Conservation (phyloP, 768 basidiomycete species). For the Podaxis pistillaris region DNA sequence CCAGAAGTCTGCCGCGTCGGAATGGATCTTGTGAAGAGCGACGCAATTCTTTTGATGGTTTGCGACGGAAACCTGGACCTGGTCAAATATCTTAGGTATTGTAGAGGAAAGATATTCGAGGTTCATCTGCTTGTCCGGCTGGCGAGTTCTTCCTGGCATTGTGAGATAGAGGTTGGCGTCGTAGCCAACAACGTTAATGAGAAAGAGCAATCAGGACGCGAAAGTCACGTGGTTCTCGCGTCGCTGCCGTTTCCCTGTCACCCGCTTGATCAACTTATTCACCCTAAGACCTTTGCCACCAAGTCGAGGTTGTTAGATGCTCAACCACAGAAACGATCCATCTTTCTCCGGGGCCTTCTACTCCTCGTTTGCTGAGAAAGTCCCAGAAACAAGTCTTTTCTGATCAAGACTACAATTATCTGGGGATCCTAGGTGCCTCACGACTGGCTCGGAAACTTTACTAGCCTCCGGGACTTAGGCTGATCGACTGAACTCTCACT, state of each 20-base stretch:
- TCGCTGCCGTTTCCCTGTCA: neutral
- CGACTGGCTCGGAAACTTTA: too few relatives aligned
- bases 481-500: too few relatives aligned
- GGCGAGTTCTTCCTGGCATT: slow-evolving; percentile 11
- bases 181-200: neutral
- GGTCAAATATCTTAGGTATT: slow-evolving; percentile 68
- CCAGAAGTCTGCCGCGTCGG: slow-evolving; percentile 53
- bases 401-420: too few relatives aligned
- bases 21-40: slow-evolving; percentile 76
- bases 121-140: neutral
- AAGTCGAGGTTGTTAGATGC: too few relatives aligned
- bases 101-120: neutral
- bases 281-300: too few relatives aligned
- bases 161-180: neutral
- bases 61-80: slow-evolving; percentile 68
- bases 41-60: slow-evolving; percentile 92
- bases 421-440: too few relatives aligned
- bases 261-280: neutral
- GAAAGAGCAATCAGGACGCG: slow-evolving; percentile 7
- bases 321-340: too few relatives aligned
- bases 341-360: too few relatives aligned
- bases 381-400: too few relatives aligned
- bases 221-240: slow-evolving; percentile 9
- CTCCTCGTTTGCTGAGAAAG: too few relatives aligned
- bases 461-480: too few relatives aligned